Evolutionary conservation across 345 rosid species (phyloP).

Genomic region (Eucalyptus curtisii): DNA sequence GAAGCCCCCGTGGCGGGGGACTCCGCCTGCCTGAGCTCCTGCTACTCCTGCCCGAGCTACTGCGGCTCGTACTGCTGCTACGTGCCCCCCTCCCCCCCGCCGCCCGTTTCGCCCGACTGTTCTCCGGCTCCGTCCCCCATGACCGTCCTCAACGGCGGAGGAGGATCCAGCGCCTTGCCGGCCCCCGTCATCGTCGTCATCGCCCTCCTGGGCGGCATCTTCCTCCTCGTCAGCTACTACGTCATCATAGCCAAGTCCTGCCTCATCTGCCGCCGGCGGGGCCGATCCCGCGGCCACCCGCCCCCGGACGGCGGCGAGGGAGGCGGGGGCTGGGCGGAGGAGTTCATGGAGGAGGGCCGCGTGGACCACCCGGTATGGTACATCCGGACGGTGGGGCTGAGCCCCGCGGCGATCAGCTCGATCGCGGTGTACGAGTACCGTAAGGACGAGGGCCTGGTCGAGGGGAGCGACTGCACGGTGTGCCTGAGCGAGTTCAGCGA

Average conservation of each 20-base stretch:
- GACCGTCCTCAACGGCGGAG: accelerated
- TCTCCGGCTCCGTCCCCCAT: not conserved
- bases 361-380: slow-evolving; percentile 68
- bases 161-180: slow-evolving; percentile 2
- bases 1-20: not conserved
- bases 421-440: slow-evolving; percentile 49
- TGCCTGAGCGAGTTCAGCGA: slow-evolving; percentile 48
- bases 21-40: not conserved
- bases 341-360: slow-evolving; percentile 22
- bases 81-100: not conserved
- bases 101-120: not conserved
- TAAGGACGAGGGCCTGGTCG: slow-evolving; percentile 57
- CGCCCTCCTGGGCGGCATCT: slow-evolving; percentile 14
- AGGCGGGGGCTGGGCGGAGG: slow-evolving; percentile 13
- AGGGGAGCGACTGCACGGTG: slow-evolving; percentile 5
- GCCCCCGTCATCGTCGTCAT: slow-evolving; percentile 18
- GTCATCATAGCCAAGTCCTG: slow-evolving; percentile 21
- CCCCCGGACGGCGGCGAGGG: not conserved
- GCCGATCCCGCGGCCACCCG: not conserved
- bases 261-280: slow-evolving; percentile 4
- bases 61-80: not conserved
- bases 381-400: slow-evolving; percentile 57
- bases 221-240: slow-evolving; percentile 21
- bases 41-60: not conserved
- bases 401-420: slow-evolving; percentile 54